A percentile compares a stretch with the other conserved stretches of the same genome.
Conservation (phyloP, 139 green algal genomes). For the Chlamydomonas applanata region DNA sequence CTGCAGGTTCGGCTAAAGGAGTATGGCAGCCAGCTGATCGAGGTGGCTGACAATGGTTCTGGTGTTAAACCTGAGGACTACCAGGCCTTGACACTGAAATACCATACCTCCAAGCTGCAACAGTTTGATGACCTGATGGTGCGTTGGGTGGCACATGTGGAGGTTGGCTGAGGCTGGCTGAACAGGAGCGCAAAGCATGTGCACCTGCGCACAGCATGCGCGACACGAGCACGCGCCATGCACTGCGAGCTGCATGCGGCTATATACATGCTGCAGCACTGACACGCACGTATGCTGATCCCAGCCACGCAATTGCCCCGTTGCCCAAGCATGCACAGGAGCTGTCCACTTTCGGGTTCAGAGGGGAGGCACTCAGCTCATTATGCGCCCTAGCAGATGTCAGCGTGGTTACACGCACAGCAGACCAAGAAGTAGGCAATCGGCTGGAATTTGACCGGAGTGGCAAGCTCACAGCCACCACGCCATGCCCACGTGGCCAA, state of each 20-base stretch:
- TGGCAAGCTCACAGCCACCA: conserved; percentile 36
- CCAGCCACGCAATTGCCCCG: neutral
- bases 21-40: conserved; percentile 82
- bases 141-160: neutral
- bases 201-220: neutral
- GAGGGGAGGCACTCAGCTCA: conserved; percentile 92
- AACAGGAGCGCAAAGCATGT: neutral
- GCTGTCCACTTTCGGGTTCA: conserved; percentile 91
- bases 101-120: conserved; percentile 94
- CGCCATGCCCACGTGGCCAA: conserved; percentile 54
- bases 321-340: conserved; percentile 32
- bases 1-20: conserved; percentile 81
- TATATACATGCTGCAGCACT: neutral
- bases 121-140: conserved; percentile 81
- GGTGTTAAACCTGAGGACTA: conserved; percentile 76
- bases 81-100: conserved; percentile 81
- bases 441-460: conserved; percentile 71
- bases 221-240: neutral
- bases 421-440: conserved; percentile 44
- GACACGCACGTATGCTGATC: neutral
- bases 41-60: conserved; percentile 93
- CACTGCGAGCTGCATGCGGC: neutral
- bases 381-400: conserved; percentile 78
- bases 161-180: neutral
- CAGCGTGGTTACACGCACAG: conserved; percentile 79